Evolutionary conservation across 768 basidiomycete genomes (phyloP), one percentile per base, ranked within the genome.

Genomic region (Leucocoprinus sp.): DNA sequence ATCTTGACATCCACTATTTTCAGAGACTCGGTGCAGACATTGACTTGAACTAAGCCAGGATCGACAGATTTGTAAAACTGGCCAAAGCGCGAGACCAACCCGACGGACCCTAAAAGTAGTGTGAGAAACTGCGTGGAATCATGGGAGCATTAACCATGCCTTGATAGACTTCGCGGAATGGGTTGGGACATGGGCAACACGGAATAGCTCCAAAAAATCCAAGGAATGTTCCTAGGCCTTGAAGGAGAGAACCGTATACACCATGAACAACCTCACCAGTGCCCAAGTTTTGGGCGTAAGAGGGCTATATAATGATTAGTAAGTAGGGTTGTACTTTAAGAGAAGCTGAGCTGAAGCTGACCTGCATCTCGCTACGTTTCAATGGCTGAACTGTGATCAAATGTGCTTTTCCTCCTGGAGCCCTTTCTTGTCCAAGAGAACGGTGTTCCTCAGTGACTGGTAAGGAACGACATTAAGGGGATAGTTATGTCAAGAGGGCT

Each of bases 11-110:
- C 89, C 52, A 97, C 90, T 38, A 85, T 62, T 48, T 82, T 79
- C 35, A 98, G 74, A 1, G 75, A 74, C 62, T 98, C 95, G 12
- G 91, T 88, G 74, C 93, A 95, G 50, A 95, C 87, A 60, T 97
- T 96, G 63, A 96, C 82, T 55, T 91, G 79, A 42, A 85, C 86
- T 26, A 96, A 74, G 47, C 93, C 93, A 1, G 90, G 93, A 59
- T 95, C 91, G 55, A 93, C 91, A 6, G 89, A 83, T 65, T 87
- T 91, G 79, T 95, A 95, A 74, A 97, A 95, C 59, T 95, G 79
- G 39, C 93, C 93, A 57, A 97, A 97, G 48, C 92, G 83, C 27
- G 87, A 82, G 57, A 98, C 81, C 48, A 98, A 73, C 45, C 93
- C 93, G 53, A 93, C 90, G 45, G 82, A 82, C 22, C 91, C 89